phyloP scores from a whole-genome alignment of 2,329 filamentous ascomycete species.

The Diplodia seriata region DNA sequence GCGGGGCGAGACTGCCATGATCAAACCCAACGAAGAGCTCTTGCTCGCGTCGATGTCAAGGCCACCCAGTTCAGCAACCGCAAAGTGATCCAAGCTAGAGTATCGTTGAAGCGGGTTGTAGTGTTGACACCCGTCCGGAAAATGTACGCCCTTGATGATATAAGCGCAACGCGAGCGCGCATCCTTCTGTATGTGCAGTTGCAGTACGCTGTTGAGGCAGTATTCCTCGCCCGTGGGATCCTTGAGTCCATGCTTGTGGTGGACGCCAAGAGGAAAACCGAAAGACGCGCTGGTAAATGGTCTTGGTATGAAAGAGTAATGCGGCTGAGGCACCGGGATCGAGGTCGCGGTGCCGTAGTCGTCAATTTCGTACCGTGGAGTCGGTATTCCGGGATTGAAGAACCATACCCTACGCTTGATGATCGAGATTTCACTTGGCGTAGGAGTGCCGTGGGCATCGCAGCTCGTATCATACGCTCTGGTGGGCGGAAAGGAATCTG shows the following conservation, averaged over 20 bases:
- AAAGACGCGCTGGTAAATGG: constrained; percentile 18
- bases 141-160: constrained; percentile 37
- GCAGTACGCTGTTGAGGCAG: constrained; percentile 30
- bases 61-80: constrained; percentile 37
- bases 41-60: constrained; percentile 34
- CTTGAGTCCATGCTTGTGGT: constrained; percentile 18
- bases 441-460: not conserved
- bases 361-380: constrained; percentile 26
- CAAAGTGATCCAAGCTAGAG: constrained; percentile 32
- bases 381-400: constrained; percentile 15
- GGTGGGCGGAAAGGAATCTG: constrained; percentile 10
- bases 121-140: constrained; percentile 31
- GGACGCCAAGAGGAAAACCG: constrained; percentile 12
- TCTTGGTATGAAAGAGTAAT: not conserved
- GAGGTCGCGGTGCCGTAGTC: constrained; percentile 20
- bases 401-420: constrained; percentile 17
- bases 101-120: constrained; percentile 32
- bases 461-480: constrained; percentile 17
- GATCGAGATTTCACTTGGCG: constrained; percentile 17
- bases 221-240: constrained; percentile 1
- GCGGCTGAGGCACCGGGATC: not conserved
- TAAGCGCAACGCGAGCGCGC: constrained; percentile 34
- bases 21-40: constrained; percentile 37
- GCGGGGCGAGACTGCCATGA: constrained; percentile 36
- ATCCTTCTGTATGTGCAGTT: constrained; percentile 32